Base-by-base conservation (phyloP, 352 stramenopile species). In the Phytophthora pistaciae region DNA sequence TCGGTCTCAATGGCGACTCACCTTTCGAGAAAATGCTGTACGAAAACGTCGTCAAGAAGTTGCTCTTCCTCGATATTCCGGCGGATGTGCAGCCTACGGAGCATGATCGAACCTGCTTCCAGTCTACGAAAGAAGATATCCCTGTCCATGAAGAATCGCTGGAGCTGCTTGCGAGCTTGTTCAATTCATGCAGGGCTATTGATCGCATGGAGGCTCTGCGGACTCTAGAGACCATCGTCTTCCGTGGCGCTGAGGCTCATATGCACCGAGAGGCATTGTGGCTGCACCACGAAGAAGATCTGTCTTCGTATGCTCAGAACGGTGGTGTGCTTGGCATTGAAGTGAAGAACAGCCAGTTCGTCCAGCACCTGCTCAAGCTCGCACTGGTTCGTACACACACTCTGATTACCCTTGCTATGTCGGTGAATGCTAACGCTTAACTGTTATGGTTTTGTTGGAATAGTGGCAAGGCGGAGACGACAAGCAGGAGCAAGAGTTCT, bases 31-130 rank as follows among this genome's bases (percentile, higher is more conserved):
- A 92, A 36, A 84, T 86, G 54, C 68, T 96, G 11, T 96, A 94
- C 65, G 82, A 93, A 68, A 75, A 61, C 5, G 91, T 94, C 20
- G 88, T 96, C 16, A 92, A 92, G 48, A 94, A 93, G 53, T 56
- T 96, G 14, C 65, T 96, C 14, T 95, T 96, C 60, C 67, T 96
- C 4, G 90, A 96, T 56, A 93, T 94, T 27, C 85, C 85, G 3
- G 38, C 83, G 5, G 90, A 96, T 64, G 83, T 95, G n/a, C 87
- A 96, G 40, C 83, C 86, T 1, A 95, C 90, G 0, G 90, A 96
- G 40, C 90, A 96, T 25, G 90, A 96, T 68, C 86, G 88, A 23
- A 91, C 85, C n/a, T 95, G 87, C 46, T 96, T 95, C 44, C 58
- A 91, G 59, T 93, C 88, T 2, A 93, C 87, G 9, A 92, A 94